These are phyloP conservation scores for Brassica napus DNA, from an alignment of 345 rosid species.

Conservation along the genomic window Da-Ae NC_063450.1:41716501-41717000, in stretches of 20 bases:
- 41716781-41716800: constrained; percentile 55
- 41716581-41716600: constrained; percentile 26
- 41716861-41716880: constrained; percentile 16
- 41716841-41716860: constrained; percentile 50
- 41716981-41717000: no score
- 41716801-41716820: constrained; percentile 55
- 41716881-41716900: background rate
- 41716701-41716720: constrained; percentile 15
- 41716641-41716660: background rate
- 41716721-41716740: constrained; percentile 32
- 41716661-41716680: background rate
- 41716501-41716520: constrained; percentile 23
- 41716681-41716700: background rate
- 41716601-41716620: constrained; percentile 13
- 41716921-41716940: no score
- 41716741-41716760: constrained; percentile 20
- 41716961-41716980: no score
- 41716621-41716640: constrained; percentile 20
- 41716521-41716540: constrained; percentile 26
- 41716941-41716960: no score
- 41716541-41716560: constrained; percentile 15
- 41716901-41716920: background rate
- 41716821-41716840: constrained; percentile 49
- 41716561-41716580: constrained; percentile 28
- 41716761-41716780: constrained; percentile 35